Conservation (phyloP, 352 stramenopile species). For the Phytophthora foliorum region DNA sequence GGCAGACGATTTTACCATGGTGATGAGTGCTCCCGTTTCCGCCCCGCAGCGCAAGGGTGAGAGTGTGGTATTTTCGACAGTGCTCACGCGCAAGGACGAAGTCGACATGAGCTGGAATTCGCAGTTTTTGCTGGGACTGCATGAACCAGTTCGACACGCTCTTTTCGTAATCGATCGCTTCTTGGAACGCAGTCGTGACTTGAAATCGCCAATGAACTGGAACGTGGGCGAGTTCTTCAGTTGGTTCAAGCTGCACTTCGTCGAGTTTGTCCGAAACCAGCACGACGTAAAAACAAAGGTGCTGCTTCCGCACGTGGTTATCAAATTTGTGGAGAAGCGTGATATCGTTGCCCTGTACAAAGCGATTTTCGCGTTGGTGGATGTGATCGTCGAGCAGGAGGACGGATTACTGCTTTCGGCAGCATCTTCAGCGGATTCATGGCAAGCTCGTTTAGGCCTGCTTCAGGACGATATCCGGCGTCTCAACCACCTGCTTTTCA, state of each 20-base stretch:
- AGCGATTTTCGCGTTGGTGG: conserved; percentile 67
- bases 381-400: conserved; percentile 69
- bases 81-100: conserved; percentile 58
- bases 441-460: conserved; percentile 52
- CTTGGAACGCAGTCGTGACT: conserved; percentile 63
- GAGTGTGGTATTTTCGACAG: conserved; percentile 74
- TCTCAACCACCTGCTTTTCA: conserved; percentile 75
- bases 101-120: conserved; percentile 79
- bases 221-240: conserved; percentile 79
- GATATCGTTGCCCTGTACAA: conserved; percentile 75
- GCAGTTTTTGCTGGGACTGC: conserved; percentile 77
- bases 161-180: conserved; percentile 89
- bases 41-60: conserved; percentile 46
- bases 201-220: conserved; percentile 52
- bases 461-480: conserved; percentile 80
- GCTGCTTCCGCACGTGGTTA: conserved; percentile 66
- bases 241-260: conserved; percentile 87
- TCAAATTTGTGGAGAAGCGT: conserved; percentile 69
- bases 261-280: conserved; percentile 82
- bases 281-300: conserved; percentile 76
- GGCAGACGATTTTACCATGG: conserved; percentile 51
- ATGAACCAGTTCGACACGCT: conserved; percentile 84
- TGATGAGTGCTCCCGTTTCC: conserved; percentile 59
- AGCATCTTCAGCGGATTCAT: conserved; percentile 54
- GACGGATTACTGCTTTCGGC: conserved; percentile 57